Evolutionary conservation across 2,329 filamentous ascomycete species (phyloP), one percentile per base, ranked within the genome.

Genomic region (Pyricularia grisea): DNA sequence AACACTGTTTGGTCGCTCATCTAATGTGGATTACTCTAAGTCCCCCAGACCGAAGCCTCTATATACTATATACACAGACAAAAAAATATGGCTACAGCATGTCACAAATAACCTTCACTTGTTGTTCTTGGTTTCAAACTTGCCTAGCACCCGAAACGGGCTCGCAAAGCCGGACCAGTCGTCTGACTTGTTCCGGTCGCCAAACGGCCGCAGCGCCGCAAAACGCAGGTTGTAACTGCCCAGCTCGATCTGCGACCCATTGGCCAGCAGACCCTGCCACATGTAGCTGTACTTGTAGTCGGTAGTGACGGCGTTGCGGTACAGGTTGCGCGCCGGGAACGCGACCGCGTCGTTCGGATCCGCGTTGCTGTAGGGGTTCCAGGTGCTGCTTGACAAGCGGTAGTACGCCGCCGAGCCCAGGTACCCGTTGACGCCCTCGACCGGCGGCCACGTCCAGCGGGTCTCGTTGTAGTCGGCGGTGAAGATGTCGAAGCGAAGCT

Each of bases 161-260:
- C 30, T 17, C 17, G 23, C 2, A 17, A 12, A 66, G n/a, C 50
- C 66, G 60, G 61, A 50, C 70, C 69, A 71, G 65, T 65, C 67
- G 66, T 68, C 66, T 3, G 66, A 42, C 17, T 68, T 55, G 6
- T 23, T 42, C 27, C 42, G 71, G 67, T 70, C 67, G 28, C 60
- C 67, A 67, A 71, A 70, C 2, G 70, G 70, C 60, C 11, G 4
- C 17, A 71, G 66, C 4, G 33, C 65, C 2, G 64, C 67, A 60
- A 71, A 30, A 31, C 33, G 33, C 33, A 36, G 3, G 12, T 17
- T 17, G 33, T 36, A 36, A 3, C 1, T 50, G 76, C 76, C n/a
- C 76, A 77, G 42, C 76, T 74, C 33, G 77, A 74, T 61, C 72
- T 72, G 70, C 77, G 81, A 33, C 74, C 79, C 71, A 64, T 72